A percentile compares a stretch with the other conserved stretches of the same genome.
Conservation (phyloP, 2,329 filamentous ascomycete species). For the Penicillium verrucosum region DNA sequence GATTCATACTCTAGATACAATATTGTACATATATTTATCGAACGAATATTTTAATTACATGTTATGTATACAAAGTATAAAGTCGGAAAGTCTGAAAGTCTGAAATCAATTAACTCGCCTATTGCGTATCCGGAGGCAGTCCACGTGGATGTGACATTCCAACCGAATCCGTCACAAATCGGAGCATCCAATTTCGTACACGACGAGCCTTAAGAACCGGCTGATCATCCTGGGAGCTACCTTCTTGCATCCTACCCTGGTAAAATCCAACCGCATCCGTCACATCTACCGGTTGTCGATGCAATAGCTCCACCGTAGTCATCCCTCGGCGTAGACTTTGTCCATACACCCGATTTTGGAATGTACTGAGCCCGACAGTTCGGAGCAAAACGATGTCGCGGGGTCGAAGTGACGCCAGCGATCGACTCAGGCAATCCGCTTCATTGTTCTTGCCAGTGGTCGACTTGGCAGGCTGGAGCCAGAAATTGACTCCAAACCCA, state of each 20-base stretch:
- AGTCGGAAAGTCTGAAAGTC: not conserved
- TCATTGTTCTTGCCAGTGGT: constrained; percentile 13
- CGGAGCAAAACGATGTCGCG: constrained; percentile 77
- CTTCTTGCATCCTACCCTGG: constrained; percentile 45
- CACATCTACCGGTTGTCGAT: constrained; percentile 53
- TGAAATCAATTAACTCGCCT: not conserved
- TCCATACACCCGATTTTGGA: constrained; percentile 74
- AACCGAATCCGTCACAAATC: constrained; percentile 57
- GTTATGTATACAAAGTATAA: too few species aligned
- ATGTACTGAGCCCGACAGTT: constrained; percentile 75
- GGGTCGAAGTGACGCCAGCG: constrained; percentile 52
- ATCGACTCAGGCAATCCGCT: constrained; percentile 38
- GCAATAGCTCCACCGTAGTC: constrained; percentile 67
- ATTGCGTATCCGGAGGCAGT: constrained; percentile 43
- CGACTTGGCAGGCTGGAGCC: constrained; percentile 55
- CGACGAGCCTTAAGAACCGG: constrained; percentile 62
- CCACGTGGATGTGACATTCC: constrained; percentile 25
- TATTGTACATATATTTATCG: not conserved
- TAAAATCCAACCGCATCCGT: constrained; percentile 58
- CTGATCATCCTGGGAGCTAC: constrained; percentile 37
- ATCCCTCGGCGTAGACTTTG: constrained; percentile 71
- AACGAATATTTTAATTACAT: not conserved
- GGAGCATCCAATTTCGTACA: constrained; percentile 72
- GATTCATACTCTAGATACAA: not conserved
- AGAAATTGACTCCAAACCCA: constrained; percentile 80